phyloP scores from a whole-genome alignment of 805 yeast species.

The Metschnikowia anglica region DNA sequence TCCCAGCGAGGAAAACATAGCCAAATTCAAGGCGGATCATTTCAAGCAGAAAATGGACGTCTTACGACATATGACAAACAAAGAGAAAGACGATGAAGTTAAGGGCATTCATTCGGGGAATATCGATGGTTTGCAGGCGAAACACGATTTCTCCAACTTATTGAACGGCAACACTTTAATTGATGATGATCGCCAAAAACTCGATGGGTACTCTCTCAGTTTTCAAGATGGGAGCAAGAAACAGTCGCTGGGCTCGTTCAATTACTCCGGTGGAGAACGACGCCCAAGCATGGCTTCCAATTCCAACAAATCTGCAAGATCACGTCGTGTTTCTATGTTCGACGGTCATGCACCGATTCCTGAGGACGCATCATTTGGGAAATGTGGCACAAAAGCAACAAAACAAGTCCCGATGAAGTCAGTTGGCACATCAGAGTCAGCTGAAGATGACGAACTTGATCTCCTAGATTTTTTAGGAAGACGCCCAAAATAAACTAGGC shows the following conservation, averaged over 20 bases:
- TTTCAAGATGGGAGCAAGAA: constrained; percentile 9
- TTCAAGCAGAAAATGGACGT: constrained; percentile 12
- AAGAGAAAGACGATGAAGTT: neutral
- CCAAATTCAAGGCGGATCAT: constrained; percentile 21
- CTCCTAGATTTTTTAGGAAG: constrained; percentile 46
- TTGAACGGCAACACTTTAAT: constrained; percentile 31
- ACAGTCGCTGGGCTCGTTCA: constrained; percentile 5
- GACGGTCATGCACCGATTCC: constrained; percentile 19
- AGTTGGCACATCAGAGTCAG: neutral
- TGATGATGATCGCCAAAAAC: constrained; percentile 28
- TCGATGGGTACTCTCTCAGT: constrained; percentile 32
- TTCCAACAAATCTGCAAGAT: constrained; percentile 17
- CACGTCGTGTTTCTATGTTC: constrained; percentile 16
- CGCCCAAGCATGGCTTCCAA: constrained; percentile 18
- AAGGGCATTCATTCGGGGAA: constrained; percentile 3
- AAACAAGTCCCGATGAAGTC: neutral
- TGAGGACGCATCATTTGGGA: constrained; percentile 13
- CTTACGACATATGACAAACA: neutral
- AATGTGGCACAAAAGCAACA: neutral
- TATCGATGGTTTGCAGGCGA: constrained; percentile 16
- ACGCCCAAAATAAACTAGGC: constrained; percentile 25
- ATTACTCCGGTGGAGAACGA: constrained; percentile 9
- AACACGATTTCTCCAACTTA: constrained; percentile 41
- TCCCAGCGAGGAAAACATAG: constrained; percentile 39
- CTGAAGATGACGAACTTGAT: constrained; percentile 38